Evolutionary conservation across 192 early-diverging fungal genomes (phyloP).

Genomic region (Umbelopsis isabellina): DNA sequence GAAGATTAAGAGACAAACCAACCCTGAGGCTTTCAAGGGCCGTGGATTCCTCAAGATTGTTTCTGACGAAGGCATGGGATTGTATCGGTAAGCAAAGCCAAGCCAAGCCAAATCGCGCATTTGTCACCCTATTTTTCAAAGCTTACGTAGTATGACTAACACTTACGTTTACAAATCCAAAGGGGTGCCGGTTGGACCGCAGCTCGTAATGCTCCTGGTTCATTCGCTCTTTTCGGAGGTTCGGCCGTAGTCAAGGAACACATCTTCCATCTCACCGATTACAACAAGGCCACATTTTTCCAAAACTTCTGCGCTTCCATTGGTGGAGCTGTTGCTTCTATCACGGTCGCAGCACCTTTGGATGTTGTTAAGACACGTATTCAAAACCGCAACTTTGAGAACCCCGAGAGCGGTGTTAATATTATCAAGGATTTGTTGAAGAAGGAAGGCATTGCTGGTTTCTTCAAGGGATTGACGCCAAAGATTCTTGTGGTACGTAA

Average conservation of each 20-base stretch:
- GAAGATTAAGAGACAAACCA: conserved; percentile 98
- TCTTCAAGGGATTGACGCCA: conserved; percentile 96
- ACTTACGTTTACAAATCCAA: not conserved
- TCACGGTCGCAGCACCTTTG: conserved; percentile 93
- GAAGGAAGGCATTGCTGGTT: conserved; percentile 88
- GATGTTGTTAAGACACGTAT: conserved; percentile 99
- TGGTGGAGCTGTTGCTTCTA: conserved; percentile 92
- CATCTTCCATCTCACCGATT: conserved; percentile 88
- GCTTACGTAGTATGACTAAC: not conserved
- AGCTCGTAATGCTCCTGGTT: conserved; percentile 96
- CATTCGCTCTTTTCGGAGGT: conserved; percentile 94
- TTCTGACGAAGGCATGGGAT: conserved; percentile 83
- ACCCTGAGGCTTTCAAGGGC: conserved; percentile 86
- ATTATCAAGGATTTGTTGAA: conserved; percentile 90
- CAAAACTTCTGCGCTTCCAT: conserved; percentile 98
- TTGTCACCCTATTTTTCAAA: not conserved
- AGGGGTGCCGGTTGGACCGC: conserved; percentile 96
- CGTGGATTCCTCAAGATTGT: conserved; percentile 81
- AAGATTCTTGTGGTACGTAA: conserved; percentile 75
- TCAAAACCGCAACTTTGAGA: conserved; percentile 88
- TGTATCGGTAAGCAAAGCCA: conserved; percentile 84
- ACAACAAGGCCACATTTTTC: conserved; percentile 95
- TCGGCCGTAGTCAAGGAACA: conserved; percentile 94
- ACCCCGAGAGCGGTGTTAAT: conserved; percentile 83
- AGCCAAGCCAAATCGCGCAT: not conserved